phyloP scores from a whole-genome alignment of 2,329 filamentous ascomycete genomes.

The Talaromyces sp. region DNA sequence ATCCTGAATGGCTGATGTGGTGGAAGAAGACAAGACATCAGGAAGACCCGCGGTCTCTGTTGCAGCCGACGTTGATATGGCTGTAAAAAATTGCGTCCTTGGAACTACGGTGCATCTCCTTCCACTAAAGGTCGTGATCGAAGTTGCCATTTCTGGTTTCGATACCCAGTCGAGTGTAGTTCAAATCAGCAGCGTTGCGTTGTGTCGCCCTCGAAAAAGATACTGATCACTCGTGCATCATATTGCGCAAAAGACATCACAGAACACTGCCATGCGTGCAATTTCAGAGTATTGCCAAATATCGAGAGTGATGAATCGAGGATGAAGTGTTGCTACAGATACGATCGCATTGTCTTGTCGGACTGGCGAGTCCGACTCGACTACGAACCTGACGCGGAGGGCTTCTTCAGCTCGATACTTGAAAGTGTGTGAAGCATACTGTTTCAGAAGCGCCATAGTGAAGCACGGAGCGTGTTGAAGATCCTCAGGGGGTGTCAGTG shows the following conservation, averaged over 20 bases:
- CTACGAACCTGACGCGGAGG: neutral
- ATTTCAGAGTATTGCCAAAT: neutral
- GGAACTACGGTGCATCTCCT: constrained; percentile 27
- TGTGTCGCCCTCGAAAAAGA: neutral
- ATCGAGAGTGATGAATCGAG: neutral
- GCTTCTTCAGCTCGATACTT: neutral
- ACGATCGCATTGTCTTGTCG: neutral
- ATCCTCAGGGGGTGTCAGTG: constrained; percentile 3
- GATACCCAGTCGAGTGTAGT: neutral
- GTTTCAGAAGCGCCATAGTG: constrained; percentile 17
- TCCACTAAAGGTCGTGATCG: constrained; percentile 22
- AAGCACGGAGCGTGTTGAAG: constrained; percentile 10
- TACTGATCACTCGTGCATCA: neutral
- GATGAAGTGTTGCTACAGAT: neutral
- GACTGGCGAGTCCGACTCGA: neutral
- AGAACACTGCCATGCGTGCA: neutral
- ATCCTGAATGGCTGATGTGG: neutral
- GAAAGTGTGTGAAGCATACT: neutral
- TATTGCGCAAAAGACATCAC: neutral
- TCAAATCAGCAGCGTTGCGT: neutral
- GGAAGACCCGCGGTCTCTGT: constrained; percentile 9
- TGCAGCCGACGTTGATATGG: constrained; percentile 15
- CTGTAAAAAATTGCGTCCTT: constrained; percentile 20
- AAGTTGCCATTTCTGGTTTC: constrained; percentile 15
- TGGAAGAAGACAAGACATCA: neutral